Evolutionary conservation across 2,329 filamentous ascomycete species (phyloP), one percentile per base, ranked within the genome.

Genomic region (Sporothrix euskadiensis): DNA sequence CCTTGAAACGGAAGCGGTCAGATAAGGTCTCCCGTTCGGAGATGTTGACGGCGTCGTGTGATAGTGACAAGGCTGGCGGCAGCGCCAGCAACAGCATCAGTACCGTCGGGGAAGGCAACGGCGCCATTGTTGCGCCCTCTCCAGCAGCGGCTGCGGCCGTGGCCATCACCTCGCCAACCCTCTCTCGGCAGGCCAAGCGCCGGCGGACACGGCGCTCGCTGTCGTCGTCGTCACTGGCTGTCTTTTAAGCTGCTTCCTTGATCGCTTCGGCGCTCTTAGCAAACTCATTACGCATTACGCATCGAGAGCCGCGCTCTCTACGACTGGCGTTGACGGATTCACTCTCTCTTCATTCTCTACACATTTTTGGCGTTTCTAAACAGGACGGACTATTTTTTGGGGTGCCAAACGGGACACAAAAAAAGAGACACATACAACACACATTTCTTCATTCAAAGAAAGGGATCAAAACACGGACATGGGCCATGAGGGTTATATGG

Each of bases 11-110:
- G 66, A 78, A 79, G 70, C 77, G 78, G 35, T 78, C 79, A 3
- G 83, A 83, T 74, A 80, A 81, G 22, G 79, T 80, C 30, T 79
- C 80, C 4, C 77, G 83, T 3, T 77, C 79, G 3, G 81, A 84
- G 66, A 79, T 83, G 44, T 78, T 83, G 12, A 82, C 83, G 74
- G 80, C 79, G 71, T 84, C 83, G 75, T 83, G 84, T 54, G 83
- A 84, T 22, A 81, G 82, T 39, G 80, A 81, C 9, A n/a, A n/a
- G n/a, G 56, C 19, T 16, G 35, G 26, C 14, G 52, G 71, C 12
- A 7, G 32, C 39, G 6, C 7, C 52, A 16, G 32, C 9, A 44
- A 1, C n/a, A 65, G 30, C 59, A 54, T 16, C 66, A 6, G 16
- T 14, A 39, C 52, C 22, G 14, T 22, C 52, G 44, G 44, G 35